Evolutionary conservation across 2,329 filamentous ascomycete genomes (phyloP), one percentile per base, ranked within the genome.

Genomic region (Trichoderma endophyticum): DNA sequence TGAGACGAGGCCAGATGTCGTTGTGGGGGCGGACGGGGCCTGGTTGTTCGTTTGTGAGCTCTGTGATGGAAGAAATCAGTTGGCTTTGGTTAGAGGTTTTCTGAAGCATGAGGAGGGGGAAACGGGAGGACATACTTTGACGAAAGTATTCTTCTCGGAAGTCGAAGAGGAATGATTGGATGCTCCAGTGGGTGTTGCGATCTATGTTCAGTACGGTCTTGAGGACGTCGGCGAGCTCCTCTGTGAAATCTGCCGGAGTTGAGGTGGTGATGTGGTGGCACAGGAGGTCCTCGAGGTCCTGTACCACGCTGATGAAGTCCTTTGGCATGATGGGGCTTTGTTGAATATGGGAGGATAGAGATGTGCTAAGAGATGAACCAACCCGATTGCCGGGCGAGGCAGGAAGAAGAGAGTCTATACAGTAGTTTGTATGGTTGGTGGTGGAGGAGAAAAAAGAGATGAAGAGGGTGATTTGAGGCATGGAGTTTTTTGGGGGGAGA

Each of bases 1-100:
- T 66, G 70, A 72, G 51, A 4, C 56, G 64, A 60, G 70, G 70
- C 63, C 63, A 61, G 70, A 62, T 63, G 21, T 72, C 70, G 63
- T 72, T 24, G 57, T 43, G 54, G 43, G 48, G 56, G 14, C 56
- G 63, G 48, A 26, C 18, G 21, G 30, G 62, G 7, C 21, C 15
- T 6, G 61, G 36, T 11, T 32, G 51, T 51, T 64, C 28, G 6
- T 32, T 32, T n/a, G 61, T 65, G 69, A 71, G 48, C 14, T 43
- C 69, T 71, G 12, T 28, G 18, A 26, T 34, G 15, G 28, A 56
- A 18, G 24, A 43, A 36, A 54, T 21, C 9, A 15, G 3, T 60
- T 60, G 15, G 15, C 18, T 32, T 34, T 34, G 24, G 61, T 56
- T 24, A 60, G 51, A 14, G 28, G 34, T 3, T 65, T n/a, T 36